phyloP scores from a whole-genome alignment of 805 yeast genomes.

The Ogataea populi-albae region DNA sequence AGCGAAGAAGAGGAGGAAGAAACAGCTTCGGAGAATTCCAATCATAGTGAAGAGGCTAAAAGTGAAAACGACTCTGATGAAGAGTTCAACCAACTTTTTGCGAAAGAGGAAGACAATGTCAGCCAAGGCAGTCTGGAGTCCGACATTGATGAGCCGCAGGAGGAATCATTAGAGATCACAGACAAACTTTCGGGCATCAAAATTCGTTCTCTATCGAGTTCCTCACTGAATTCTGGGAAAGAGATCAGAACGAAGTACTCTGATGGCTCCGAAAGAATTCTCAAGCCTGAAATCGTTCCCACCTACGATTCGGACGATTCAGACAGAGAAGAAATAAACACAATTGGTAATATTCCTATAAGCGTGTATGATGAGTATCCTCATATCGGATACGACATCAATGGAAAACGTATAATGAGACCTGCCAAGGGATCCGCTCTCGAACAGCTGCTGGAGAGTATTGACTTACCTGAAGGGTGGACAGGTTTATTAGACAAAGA shows the following conservation, averaged over 20 bases:
- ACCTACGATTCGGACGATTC: constrained; percentile 93
- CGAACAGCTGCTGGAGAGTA: constrained; percentile 82
- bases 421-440: constrained; percentile 97
- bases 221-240: constrained; percentile 30
- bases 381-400: constrained; percentile 93
- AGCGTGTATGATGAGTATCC: constrained; percentile 97
- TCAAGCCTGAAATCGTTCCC: constrained; percentile 90
- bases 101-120: constrained; percentile 33
- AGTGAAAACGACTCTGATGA: constrained; percentile 57
- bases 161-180: constrained; percentile 46
- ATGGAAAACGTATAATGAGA: constrained; percentile 97
- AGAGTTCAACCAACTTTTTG: constrained; percentile 60
- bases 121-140: constrained; percentile 38
- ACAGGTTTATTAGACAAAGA: constrained; percentile 90
- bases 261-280: constrained; percentile 76
- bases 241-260: constrained; percentile 50
- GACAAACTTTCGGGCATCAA: constrained; percentile 54
- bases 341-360: constrained; percentile 91
- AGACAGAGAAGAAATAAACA: constrained; percentile 74
- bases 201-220: constrained; percentile 48
- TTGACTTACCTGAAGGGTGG: constrained; percentile 98
- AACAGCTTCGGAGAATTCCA: constrained; percentile 17
- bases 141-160: constrained; percentile 53
- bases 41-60: constrained; percentile 24
- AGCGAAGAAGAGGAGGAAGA: constrained; percentile 24